phyloP scores from a whole-genome alignment of 192 early-diverging fungal species.

The Thamnidium elegans region DNA sequence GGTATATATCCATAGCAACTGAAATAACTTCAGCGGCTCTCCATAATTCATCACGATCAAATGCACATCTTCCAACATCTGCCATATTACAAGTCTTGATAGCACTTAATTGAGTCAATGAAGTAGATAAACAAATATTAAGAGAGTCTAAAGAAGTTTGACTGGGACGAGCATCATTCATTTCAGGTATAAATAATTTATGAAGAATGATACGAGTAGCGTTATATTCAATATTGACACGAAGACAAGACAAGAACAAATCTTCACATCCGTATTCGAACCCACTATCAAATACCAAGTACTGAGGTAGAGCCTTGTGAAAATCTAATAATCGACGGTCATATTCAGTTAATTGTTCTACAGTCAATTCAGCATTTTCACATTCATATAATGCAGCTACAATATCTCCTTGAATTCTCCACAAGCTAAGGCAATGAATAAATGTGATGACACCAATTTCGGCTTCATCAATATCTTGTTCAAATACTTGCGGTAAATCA shows the following conservation, averaged over 20 bases:
- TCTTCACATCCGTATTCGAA: conserved; percentile 40
- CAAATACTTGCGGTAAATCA: conserved; percentile 27
- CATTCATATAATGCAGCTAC: conserved; percentile 23
- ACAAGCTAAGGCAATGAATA: conserved; percentile 18
- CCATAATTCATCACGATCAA: conserved; percentile 41
- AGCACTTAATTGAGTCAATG: conserved; percentile 23
- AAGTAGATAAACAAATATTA: conserved; percentile 28
- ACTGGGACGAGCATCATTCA: conserved; percentile 17
- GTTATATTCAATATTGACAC: conserved; percentile 36
- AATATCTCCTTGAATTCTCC: conserved; percentile 32
- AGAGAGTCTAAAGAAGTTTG: conserved; percentile 27
- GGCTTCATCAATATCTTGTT: conserved; percentile 37
- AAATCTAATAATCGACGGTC: conserved; percentile 16
- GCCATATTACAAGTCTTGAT: conserved; percentile 19
- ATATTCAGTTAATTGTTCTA: conserved; percentile 24
- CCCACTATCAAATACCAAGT: conserved; percentile 35
- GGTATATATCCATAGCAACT: conserved; percentile 23
- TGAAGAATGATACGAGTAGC: conserved; percentile 39
- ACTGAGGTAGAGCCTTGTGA: conserved; percentile 19
- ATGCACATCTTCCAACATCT: conserved; percentile 22
- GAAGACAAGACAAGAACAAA: conserved; percentile 30
- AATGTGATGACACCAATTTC: conserved; percentile 28
- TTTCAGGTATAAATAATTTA: conserved; percentile 35
- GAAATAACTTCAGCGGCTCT: conserved; percentile 33
- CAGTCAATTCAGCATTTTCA: conserved; percentile 17